Base-by-base conservation (phyloP, 1,139 yeast species). In the Yarrowia galli region DNA sequence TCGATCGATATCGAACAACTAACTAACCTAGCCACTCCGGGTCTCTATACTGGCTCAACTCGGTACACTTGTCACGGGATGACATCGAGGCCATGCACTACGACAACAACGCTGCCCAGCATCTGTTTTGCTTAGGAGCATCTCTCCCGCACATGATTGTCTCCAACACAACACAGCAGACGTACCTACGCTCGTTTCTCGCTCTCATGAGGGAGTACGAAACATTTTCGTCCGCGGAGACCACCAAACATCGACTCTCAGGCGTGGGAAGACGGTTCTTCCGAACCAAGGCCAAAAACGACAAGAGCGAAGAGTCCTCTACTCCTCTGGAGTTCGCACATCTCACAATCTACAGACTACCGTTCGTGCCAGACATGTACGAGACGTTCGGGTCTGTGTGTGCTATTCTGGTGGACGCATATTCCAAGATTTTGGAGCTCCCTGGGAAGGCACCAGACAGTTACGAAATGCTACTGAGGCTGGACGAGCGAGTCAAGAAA, bases 301-400 rank as follows among this genome's bases (percentile, higher is more conserved):
- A 61, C 25, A 61, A 61, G 49, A 35, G 35, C 15, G 56, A 61
- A 23, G 53, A 48, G 38, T 51, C 68, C 16, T 25, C 64, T 4
- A 45, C 70, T 13, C 64, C 69, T 22, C 45, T 66, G 32, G 76
- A 74, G 12, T 72, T 70, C 60, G 58, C 69, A 15, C 71, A 72
- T 60, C 71, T 75, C 45, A 70, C 67, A 15, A 69, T 74, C 2
- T 69, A 69, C 61, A 76, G 74, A 60, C 70, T 75, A 66, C 78
- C 78, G 32, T 75, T 74, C 65, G 68, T 71, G 10, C 78, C 77
- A 4, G 78, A 75, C 69, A 70, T 72, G 45, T 72, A 74, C 58
- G 76, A 75, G 67, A 74, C 77, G 23, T 75, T 74, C 64, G 63
- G 74, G 35, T 70, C 75, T 18, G 71, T 74, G 16, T 75, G 76